phyloP scores from a whole-genome alignment of 1,139 yeast species.

The Pichia sp. region DNA sequence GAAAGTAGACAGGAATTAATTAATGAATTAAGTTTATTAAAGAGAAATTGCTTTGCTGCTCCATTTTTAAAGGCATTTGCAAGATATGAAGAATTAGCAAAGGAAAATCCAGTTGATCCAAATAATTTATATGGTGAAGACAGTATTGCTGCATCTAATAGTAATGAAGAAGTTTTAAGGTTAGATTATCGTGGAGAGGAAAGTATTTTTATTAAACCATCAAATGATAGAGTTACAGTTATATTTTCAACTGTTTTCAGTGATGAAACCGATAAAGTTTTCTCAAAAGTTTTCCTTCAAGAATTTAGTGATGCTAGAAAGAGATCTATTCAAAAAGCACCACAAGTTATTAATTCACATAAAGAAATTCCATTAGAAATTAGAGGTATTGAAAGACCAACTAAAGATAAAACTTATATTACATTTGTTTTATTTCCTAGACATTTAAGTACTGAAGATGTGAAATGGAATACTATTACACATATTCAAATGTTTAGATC shows the following conservation, averaged over 20 bases:
- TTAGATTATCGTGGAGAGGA: constrained; percentile 91
- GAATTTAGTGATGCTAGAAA: constrained; percentile 97
- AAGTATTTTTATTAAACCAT: constrained; percentile 82
- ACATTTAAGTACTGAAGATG: constrained; percentile 63
- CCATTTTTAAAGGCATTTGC: constrained; percentile 84
- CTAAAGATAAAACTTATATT: constrained; percentile 59
- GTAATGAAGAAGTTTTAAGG: constrained; percentile 56
- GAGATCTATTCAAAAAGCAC: constrained; percentile 95
- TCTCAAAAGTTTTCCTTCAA: constrained; percentile 91
- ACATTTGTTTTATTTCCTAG: constrained; percentile 72
- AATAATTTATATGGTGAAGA: constrained; percentile 36
- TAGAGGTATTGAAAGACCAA: constrained; percentile 33
- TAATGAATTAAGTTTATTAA: constrained; percentile 62
- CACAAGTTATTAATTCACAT: constrained; percentile 90
- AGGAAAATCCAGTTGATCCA: constrained; percentile 40
- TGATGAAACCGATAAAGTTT: constrained; percentile 93
- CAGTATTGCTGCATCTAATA: constrained; percentile 37
- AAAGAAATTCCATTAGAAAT: constrained; percentile 93
- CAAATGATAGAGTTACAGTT: constrained; percentile 94
- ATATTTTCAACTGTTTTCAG: constrained; percentile 90
- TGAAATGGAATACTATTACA: constrained; percentile 72
- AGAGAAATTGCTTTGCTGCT: constrained; percentile 84
- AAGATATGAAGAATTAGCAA: constrained; percentile 66
- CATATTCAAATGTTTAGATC: constrained; percentile 90
- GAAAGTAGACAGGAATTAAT: constrained; percentile 38